phyloP scores from a whole-genome alignment of 1,284 basidiomycete species.

The Laetiporus sulphureus region DNA sequence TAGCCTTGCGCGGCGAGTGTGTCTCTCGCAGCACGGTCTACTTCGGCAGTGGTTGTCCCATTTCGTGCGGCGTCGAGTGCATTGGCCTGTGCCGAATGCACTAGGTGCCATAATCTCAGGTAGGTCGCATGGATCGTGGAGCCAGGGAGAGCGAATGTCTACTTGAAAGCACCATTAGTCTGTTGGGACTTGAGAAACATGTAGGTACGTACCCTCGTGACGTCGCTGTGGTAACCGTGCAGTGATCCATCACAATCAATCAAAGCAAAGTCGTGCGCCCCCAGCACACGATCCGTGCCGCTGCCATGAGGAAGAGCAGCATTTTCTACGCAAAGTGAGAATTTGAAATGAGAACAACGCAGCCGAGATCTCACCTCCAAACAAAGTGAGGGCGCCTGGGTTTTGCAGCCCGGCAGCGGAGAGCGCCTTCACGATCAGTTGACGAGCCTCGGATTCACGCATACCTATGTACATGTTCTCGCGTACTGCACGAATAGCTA shows the following conservation, averaged over 20 bases:
- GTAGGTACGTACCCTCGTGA: conserved; percentile 73
- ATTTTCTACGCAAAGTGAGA: conserved; percentile 45
- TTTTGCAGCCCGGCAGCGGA: conserved; percentile 48
- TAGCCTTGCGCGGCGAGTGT: conserved; percentile 42
- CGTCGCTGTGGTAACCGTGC: conserved; percentile 72
- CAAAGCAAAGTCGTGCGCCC: conserved; percentile 59
- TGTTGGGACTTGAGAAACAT: too few relatives aligned
- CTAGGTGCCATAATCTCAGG: conserved; percentile 57
- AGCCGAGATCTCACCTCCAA: conserved; percentile 55
- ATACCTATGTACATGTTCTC: conserved; percentile 65
- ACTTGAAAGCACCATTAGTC: too few relatives aligned
- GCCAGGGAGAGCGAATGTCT: conserved; percentile 66
- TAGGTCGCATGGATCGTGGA: conserved; percentile 53
- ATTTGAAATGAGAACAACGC: not conserved
- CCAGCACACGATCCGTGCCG: conserved; percentile 60
- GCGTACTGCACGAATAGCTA: conserved; percentile 65
- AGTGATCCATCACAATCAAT: conserved; percentile 71
- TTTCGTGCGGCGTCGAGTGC: conserved; percentile 45
- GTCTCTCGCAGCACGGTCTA: conserved; percentile 65
- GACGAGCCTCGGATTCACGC: conserved; percentile 60
- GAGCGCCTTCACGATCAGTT: conserved; percentile 52
- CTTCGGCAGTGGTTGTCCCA: conserved; percentile 44
- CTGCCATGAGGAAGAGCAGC: conserved; percentile 81
- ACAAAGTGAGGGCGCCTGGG: conserved; percentile 61
- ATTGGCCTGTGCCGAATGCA: conserved; percentile 56